phyloP scores from a whole-genome alignment of 257 asterid species.

The Solanum sejunctum region DNA sequence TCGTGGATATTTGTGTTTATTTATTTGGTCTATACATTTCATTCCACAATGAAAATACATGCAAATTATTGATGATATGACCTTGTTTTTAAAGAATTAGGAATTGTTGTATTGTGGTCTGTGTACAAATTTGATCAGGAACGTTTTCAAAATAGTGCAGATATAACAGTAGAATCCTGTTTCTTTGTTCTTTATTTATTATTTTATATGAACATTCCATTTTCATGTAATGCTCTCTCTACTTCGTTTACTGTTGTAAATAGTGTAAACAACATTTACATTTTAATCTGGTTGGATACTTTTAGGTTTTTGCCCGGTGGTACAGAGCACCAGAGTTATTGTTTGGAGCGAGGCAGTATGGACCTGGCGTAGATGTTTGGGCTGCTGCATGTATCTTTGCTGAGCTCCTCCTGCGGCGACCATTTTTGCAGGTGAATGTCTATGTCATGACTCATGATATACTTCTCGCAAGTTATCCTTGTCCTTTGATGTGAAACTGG shows the following conservation, averaged over 20 bases:
- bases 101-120: neutral
- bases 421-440: slow-evolving; percentile 74
- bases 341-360: slow-evolving; percentile 98
- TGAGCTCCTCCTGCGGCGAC: slow-evolving; percentile 82
- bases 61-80: neutral
- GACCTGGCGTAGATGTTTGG: slow-evolving; percentile 98
- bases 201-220: neutral
- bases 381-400: slow-evolving; percentile 99
- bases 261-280: neutral
- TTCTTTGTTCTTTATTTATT: neutral
- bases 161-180: neutral
- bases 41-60: neutral
- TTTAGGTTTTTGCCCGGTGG: slow-evolving; percentile 97
- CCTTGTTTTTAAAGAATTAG: neutral
- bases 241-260: neutral
- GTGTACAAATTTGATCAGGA: neutral
- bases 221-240: neutral
- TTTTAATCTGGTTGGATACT: slow-evolving; percentile 9
- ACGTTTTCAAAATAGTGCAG: neutral
- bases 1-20: neutral
- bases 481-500: neutral
- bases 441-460: neutral
- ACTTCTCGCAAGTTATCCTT: neutral
- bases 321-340: slow-evolving; percentile 95
- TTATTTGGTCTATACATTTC: neutral